Base-by-base conservation (phyloP, 441 rosid species). In the Corymbia calophylla region DNA sequence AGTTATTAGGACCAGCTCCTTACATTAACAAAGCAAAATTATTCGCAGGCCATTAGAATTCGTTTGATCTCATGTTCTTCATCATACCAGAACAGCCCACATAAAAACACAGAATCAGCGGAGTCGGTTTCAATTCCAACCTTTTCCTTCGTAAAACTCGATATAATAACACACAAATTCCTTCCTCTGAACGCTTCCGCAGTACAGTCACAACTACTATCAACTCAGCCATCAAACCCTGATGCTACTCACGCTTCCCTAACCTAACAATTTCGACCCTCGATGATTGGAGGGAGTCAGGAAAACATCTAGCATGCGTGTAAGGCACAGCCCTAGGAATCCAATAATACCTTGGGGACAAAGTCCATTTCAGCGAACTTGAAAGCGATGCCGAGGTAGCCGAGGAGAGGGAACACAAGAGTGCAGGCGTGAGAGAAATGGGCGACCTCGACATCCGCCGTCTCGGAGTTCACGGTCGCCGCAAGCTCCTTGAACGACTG, bases 311-410 rank as follows among this genome's bases (percentile, higher is more conserved):
- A 60, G 68, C 68, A 27, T 13, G 7, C 7, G 6, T 29, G 68
- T 29, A 6, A 60, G 18, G n/a, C 70, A 18, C 32, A 62, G 70
- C 35, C 54, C 54, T 53, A 15, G 1, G 54, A 53, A 53, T 53
- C 54, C 54, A 53, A n/a, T 29, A 2, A 62, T 53, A 97, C 98
- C 97, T 98, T 96, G 88, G 99, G 95, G 27, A 96, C 98, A 48
- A 96, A 98, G 90, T 98, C 99, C 97, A 94, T 94, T 91, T 97
- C 98, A 0, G 98, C 99, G 82, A 97, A 97, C 93, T 96, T 97
- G 94, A 97, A 97, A 88, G 99, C 98, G 89, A 97, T 95, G 47
- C 99, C 98, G 47, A 97, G 91, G 91, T 98, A 96, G 29, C 97
- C 96, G 82, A 98, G 95, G 64, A 97, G 97, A 89, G 99, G 99